Evolutionary conservation across 371 early-diverging fungal species (phyloP).

Genomic region (Furculomyces boomerangus): DNA sequence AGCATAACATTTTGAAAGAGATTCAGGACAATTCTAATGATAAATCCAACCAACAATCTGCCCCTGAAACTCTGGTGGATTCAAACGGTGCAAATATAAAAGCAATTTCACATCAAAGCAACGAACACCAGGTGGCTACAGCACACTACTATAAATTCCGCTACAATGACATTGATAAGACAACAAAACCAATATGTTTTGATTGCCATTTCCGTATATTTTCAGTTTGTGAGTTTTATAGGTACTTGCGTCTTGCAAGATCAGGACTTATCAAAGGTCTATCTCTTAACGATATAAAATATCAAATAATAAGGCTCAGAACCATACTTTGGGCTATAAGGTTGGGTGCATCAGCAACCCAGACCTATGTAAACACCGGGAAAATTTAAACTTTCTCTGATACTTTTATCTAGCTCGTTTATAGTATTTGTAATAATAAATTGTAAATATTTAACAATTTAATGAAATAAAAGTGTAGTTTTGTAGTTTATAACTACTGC

Average conservation of each 20-base stretch:
- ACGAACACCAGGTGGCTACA: neutral
- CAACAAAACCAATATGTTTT: neutral
- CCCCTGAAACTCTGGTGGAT: neutral
- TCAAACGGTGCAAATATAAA: neutral
- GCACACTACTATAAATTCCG: neutral
- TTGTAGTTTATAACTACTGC: too few species aligned
- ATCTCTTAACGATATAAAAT: neutral
- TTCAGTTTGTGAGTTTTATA: constrained; percentile 2
- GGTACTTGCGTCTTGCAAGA: neutral
- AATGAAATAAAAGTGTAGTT: too few species aligned
- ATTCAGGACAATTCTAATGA: neutral
- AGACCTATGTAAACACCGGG: too few species aligned
- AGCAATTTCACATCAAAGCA: neutral
- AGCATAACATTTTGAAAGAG: neutral
- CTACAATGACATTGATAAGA: neutral
- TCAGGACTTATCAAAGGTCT: constrained; percentile 1
- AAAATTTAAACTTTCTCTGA: too few species aligned
- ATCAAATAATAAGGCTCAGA: neutral
- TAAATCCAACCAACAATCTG: neutral
- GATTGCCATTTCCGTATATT: neutral
- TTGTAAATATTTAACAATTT: too few species aligned
- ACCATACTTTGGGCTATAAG: neutral
- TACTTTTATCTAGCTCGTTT: too few species aligned
- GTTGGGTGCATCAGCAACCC: neutral
- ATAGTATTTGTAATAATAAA: too few species aligned